Base-by-base conservation (phyloP, 495 filamentous ascomycete species). In the Penicillium ucsense region DNA sequence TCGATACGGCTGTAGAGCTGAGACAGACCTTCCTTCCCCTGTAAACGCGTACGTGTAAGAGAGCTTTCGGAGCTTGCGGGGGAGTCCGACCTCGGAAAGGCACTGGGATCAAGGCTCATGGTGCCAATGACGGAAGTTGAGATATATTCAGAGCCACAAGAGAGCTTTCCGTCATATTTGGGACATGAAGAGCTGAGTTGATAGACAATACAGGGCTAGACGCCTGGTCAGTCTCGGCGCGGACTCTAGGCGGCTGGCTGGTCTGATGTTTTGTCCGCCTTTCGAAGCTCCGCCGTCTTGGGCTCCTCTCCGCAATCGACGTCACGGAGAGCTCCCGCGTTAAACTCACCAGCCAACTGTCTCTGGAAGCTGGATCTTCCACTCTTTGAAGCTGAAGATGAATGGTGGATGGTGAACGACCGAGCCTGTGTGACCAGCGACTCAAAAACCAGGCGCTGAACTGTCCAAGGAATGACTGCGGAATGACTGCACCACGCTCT, bases 41-140 rank as follows among this genome's bases (percentile, higher is more conserved):
- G 68, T 53, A 63, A 56, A 52, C 80, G 76, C 49, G 77, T 75
- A 35, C 78, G 77, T 40, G 84, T 82, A 40, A 85, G 82, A 49
- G 81, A 84, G 62, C 79, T 81, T 33, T 83, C 85, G 66, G 85
- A 88, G 74, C 81, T 85, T 63, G 84, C 77, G 53, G 85, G 85
- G 50, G 86, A 89, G 56, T 76, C 70, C 51, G 84, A 84, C 62
- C 81, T 79, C 55, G 78, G 75, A 60, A 78, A 75, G 53, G 75
- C 70, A 62, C 72, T 72, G 39, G 82, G 71, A 69, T 87, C 84
- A 73, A 86, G 80, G 66, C 80, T 78, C 83, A 88, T 87, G 64
- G 59, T 76, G 68, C 61, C 59, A 61, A 60, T 57, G 40, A 59
- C 45, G 55, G 48, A 57, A 51, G 35, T 45, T 58, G 48, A 49